Evolutionary conservation across 73 alveolate species (phyloP), one percentile per base, ranked within the genome.

Genomic region (Breviolum minutum): DNA sequence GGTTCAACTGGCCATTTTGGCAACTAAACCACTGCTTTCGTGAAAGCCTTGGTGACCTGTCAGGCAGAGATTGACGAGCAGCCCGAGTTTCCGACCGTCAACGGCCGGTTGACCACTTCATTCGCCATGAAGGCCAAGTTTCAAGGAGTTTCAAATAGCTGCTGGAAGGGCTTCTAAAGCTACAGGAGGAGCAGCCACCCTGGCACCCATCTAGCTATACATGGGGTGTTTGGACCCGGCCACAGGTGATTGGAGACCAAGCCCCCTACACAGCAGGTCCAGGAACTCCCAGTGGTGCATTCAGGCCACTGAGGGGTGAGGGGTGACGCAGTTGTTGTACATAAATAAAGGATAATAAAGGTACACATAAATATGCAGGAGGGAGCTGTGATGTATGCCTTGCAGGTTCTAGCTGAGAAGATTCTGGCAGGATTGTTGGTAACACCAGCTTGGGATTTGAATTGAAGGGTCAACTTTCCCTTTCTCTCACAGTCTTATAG

Each of bases 21-120:
- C n/a, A 14, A 40, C 54, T 40, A 2, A 40, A 40, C 54, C 54
- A 3, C 54, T 40, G 54, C 54, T 40, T 40, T 3, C 54, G 54
- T 40, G 54, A 40, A 12, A 30, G 86, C 32, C 26, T n/a, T 20
- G 4, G 81, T 30, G 13, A 30, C 13, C 26, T 62, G 77, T 6
- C 17, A 92, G 98, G 98, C 98, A 60, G 60, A 74, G 98, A 92
- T 92, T 40, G 98, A 92, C 84, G 74, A 30, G 66, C 98, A 92
- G 27, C 98, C 98, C 60, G 27, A 19, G 26, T 64, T 74, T 54
- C 89, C 83, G 61, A 92, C 76, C 91, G 98, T 92, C 48, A 80
- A 92, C 62, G 98, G 98, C 66, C 89, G 98, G 27, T 60, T 92
- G 98, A 92, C 98, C 48, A 92, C 98, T 12, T 48, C 87, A 20